Evolutionary conservation across 306 rosid genomes (phyloP).

Genomic region (Dalbergia cultrata): DNA sequence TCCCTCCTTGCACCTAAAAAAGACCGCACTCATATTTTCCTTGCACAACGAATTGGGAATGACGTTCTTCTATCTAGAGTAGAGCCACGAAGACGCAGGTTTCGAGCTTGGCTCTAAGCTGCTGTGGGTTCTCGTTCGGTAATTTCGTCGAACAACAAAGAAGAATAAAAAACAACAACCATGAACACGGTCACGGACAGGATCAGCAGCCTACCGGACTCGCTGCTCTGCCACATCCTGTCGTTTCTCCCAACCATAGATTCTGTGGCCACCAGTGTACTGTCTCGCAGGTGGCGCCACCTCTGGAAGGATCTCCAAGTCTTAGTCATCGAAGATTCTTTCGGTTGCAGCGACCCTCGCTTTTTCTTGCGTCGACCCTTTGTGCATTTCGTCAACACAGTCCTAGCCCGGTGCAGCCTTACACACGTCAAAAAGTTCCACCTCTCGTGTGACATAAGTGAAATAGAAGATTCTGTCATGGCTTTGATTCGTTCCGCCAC

Average conservation of each 20-base stretch:
- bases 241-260: slow-evolving; percentile 26
- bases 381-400: not conserved
- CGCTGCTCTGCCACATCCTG: slow-evolving; percentile 38
- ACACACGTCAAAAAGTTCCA: not conserved
- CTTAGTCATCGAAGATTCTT: too few species aligned
- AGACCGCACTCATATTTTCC: too few species aligned
- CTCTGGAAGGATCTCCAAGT: slow-evolving; percentile 2
- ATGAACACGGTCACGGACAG: not conserved
- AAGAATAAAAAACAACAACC: too few species aligned
- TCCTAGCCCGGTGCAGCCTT: not conserved
- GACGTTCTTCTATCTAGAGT: too few species aligned
- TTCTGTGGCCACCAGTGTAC: not conserved
- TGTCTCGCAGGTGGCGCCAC: slow-evolving; percentile 7
- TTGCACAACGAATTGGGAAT: too few species aligned
- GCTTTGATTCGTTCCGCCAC: not conserved
- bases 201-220: not conserved
- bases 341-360: not conserved
- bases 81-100: too few species aligned
- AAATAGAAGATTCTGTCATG: too few species aligned
- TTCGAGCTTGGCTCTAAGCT: too few species aligned
- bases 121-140: too few species aligned
- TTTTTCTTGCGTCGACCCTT: not conserved
- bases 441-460: not conserved
- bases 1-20: too few species aligned
- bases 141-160: too few species aligned